Percentiles rank a stretch among this genome's conserved stretches.
These are phyloP conservation scores for Metarhizium robertsii DNA, from an alignment of 2,329 filamentous ascomycete species.

Conservation along the genomic window DNA sequence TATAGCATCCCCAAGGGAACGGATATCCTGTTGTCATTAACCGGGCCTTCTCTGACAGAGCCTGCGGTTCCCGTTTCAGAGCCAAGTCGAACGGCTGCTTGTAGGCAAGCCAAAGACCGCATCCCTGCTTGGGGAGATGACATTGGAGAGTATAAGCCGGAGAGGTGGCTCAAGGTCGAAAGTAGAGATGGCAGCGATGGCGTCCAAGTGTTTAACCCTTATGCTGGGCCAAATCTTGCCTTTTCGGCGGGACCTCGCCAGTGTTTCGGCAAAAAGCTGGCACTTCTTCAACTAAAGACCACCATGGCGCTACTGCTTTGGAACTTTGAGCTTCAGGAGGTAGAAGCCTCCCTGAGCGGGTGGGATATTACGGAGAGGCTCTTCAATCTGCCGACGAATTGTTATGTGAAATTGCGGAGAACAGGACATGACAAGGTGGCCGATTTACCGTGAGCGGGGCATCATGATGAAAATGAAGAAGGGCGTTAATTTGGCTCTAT, in stretches of 20 bases:
- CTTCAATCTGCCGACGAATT: slow-evolving; percentile 17
- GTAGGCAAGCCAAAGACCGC: slow-evolving; percentile 13
- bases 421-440: background rate
- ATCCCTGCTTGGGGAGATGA: slow-evolving; percentile 22
- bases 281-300: slow-evolving; percentile 25
- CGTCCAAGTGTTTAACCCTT: slow-evolving; percentile 17
- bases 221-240: slow-evolving; percentile 24
- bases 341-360: slow-evolving; percentile 10
- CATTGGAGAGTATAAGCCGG: slow-evolving; percentile 22
- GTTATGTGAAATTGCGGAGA: slow-evolving; percentile 16
- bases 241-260: slow-evolving; percentile 27
- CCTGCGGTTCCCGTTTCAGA: slow-evolving; percentile 20
- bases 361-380: slow-evolving; percentile 14
- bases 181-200: slow-evolving; percentile 4
- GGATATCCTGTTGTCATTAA: slow-evolving; percentile 17
- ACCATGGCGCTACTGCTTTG: slow-evolving; percentile 26
- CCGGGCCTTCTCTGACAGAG: slow-evolving; percentile 19
- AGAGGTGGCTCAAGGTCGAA: slow-evolving; percentile 24
- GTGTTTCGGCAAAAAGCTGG: slow-evolving; percentile 29
- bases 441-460: background rate
- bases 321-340: slow-evolving; percentile 23
- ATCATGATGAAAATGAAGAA: too few relatives aligned
- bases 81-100: slow-evolving; percentile 14
- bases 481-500: too few relatives aligned
- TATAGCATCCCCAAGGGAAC: slow-evolving; percentile 24